These are phyloP conservation scores for Colletotrichum truncatum DNA, from an alignment of 2,329 filamentous ascomycete species.

Conservation along the genomic window DNA sequence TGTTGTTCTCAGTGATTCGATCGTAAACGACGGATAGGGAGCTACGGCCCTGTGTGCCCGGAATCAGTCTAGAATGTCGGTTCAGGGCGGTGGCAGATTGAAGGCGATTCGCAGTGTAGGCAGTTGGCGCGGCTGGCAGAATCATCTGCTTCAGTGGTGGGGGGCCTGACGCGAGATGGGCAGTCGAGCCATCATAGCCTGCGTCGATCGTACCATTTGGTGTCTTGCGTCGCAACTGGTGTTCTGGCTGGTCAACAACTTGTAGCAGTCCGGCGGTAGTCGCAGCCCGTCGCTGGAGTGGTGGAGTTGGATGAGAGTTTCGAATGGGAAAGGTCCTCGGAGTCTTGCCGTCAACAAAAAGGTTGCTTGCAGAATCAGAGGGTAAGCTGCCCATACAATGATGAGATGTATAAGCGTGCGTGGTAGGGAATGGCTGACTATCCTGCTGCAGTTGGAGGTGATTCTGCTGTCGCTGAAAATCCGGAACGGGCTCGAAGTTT, in stretches of 20 bases:
- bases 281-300: slow-evolving; percentile 34
- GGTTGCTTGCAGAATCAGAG: slow-evolving; percentile 7
- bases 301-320: slow-evolving; percentile 42
- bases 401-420: slow-evolving; percentile 25
- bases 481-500: slow-evolving; percentile 47
- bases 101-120: slow-evolving; percentile 31
- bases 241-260: slow-evolving; percentile 61
- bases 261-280: slow-evolving; percentile 11
- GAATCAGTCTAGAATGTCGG: neutral
- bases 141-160: slow-evolving; percentile 87
- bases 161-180: slow-evolving; percentile 76
- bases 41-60: neutral
- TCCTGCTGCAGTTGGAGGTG: slow-evolving; percentile 36
- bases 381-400: slow-evolving; percentile 33
- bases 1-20: neutral
- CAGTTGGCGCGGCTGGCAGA: slow-evolving; percentile 62
- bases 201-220: slow-evolving; percentile 93
- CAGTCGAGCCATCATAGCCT: slow-evolving; percentile 86
- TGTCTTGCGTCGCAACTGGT: slow-evolving; percentile 89
- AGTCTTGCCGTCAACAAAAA: slow-evolving; percentile 32
- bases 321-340: slow-evolving; percentile 47
- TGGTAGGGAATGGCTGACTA: slow-evolving; percentile 35
- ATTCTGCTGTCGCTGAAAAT: slow-evolving; percentile 34
- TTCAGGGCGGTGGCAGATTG: slow-evolving; percentile 5
- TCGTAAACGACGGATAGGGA: neutral